Conservation (phyloP, 2,329 filamentous ascomycete genomes). For the Fusarium chaquense region DNA sequence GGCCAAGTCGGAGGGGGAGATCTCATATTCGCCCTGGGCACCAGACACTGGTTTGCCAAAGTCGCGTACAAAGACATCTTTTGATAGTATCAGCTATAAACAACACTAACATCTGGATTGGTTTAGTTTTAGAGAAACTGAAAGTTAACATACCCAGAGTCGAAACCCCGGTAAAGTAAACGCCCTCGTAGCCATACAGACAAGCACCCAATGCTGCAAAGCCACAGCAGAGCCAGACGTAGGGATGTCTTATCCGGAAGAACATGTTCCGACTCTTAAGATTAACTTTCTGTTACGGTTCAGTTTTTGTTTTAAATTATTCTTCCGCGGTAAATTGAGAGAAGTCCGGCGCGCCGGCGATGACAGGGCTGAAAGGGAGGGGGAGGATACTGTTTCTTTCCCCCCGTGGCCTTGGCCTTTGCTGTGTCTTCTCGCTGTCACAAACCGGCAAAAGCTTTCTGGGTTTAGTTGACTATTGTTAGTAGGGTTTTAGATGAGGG, state of each 20-base stretch:
- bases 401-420: not conserved
- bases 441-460: constrained; percentile 5
- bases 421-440: not conserved
- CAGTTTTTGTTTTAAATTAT: not conserved
- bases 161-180: constrained; percentile 53
- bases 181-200: constrained; percentile 54
- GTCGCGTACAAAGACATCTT: constrained; percentile 51
- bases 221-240: constrained; percentile 50
- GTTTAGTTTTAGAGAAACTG: not conserved
- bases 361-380: constrained; percentile 30
- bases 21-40: constrained; percentile 47
- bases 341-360: constrained; percentile 5
- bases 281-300: constrained; percentile 21
- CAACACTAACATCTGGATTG: not conserved
- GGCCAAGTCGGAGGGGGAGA: constrained; percentile 42
- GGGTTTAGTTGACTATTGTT: not conserved
- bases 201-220: constrained; percentile 54
- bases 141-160: constrained; percentile 45
- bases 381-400: not conserved
- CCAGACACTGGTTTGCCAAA: constrained; percentile 47
- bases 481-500: not conserved
- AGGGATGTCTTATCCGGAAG: constrained; percentile 45
- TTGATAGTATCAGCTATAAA: not conserved
- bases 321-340: not conserved
- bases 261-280: not conserved